Base-by-base conservation (phyloP, 2,329 filamentous ascomycete species). In the Ophiobolus disseminans region DNA sequence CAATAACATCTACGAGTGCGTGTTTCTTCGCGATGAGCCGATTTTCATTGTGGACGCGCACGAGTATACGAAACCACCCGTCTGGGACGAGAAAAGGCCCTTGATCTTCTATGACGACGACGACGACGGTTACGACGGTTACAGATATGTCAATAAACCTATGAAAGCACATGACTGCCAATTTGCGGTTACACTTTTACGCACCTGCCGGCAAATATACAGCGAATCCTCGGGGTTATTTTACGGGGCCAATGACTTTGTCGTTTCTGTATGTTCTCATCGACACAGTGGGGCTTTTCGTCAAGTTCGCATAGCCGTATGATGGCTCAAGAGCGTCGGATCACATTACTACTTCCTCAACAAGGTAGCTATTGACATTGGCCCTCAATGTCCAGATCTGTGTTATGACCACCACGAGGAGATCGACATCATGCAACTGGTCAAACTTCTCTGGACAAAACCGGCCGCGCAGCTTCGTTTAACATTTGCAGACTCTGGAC, bases 1-100 rank as follows among this genome's bases (percentile, higher is more conserved):
- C 7, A 54, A 52, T 23, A 9, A 8, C 9, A 34, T 59, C 6
- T 59, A 54, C 34, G 49, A 54, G 10, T 11, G 45, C 2, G 11
- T 57, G 5, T 59, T 54, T 36, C 40, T 32, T 6, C 35, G 38
- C n/a, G 41, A 50, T 5, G 19, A 45, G 25, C 45, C 45, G 19
- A 22, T 58, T 3, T 25, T 50, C 25, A 42, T 53, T 9, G n/a
- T 17, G 2, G 7, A 42, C 2, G 40, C 32, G 5, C 51, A 47
- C 13, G n/a, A n/a, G n/a, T 10, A 45, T 23, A 16, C 20, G 1
- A 22, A 21, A 21, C 17, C 5, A 7, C 35, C 35, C 5, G 17
- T 22, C n/a, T 14, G 3, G 13, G 9, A 11, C n/a, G 22, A 28
- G 13, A n/a, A n/a, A 10, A 36, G 14, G n/a, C n/a, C 9, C 5